Conservation (phyloP, 768 basidiomycete genomes). For the Agaricus subrufescens region DNA sequence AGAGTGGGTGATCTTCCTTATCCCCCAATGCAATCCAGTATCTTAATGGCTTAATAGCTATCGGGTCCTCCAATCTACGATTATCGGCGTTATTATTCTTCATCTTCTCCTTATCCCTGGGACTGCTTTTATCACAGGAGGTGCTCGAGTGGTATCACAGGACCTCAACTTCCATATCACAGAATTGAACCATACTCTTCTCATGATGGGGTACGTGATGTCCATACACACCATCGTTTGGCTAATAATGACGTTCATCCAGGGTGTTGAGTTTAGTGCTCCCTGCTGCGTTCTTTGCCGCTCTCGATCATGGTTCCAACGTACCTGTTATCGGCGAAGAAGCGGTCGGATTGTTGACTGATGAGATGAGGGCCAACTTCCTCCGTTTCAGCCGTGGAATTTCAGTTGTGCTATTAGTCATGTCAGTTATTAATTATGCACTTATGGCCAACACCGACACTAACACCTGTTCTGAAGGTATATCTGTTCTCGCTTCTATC, state of each 20-base stretch:
- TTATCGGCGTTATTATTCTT: constrained; percentile 69
- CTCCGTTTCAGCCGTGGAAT: constrained; percentile 64
- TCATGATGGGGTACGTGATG: constrained; percentile 59
- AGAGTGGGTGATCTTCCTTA: constrained; percentile 44
- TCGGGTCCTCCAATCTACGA: constrained; percentile 62
- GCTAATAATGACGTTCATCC: neutral
- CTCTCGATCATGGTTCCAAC: constrained; percentile 28
- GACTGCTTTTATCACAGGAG: constrained; percentile 65
- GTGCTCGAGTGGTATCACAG: constrained; percentile 63
- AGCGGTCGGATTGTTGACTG: constrained; percentile 29
- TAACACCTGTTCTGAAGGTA: constrained; percentile 36
- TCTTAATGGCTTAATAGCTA: constrained; percentile 33
- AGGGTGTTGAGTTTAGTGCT: constrained; percentile 62
- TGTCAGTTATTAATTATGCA: constrained; percentile 33
- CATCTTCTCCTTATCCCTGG: constrained; percentile 72
- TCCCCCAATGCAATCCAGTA: neutral
- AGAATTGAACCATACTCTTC: constrained; percentile 63
- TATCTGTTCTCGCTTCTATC: constrained; percentile 59
- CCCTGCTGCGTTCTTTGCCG: constrained; percentile 66
- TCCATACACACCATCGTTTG: neutral
- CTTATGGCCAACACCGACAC: neutral
- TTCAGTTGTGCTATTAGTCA: constrained; percentile 54
- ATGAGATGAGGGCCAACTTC: constrained; percentile 39
- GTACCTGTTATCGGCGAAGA: constrained; percentile 13
- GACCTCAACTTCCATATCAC: constrained; percentile 61